phyloP scores from a whole-genome alignment of 192 early-diverging fungal genomes.

The Gonapodya prolifera region DNA sequence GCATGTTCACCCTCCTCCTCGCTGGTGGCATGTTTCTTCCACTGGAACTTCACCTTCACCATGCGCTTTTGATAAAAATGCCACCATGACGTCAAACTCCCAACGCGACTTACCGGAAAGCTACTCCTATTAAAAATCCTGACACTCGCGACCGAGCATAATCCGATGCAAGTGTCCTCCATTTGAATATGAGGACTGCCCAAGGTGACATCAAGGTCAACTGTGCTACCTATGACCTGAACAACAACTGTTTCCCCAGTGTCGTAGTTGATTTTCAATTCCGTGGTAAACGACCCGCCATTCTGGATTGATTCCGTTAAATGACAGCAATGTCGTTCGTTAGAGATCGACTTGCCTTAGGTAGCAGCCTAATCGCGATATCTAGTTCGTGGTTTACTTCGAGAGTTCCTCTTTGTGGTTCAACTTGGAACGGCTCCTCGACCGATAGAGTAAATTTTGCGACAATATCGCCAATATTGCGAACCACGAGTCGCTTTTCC shows the following conservation, averaged over 20 bases:
- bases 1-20: constrained; percentile 28
- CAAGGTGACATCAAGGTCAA: constrained; percentile 35
- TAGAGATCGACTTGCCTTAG: constrained; percentile 22
- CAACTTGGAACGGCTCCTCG: constrained; percentile 22
- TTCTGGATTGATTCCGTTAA: constrained; percentile 10
- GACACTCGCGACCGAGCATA: constrained; percentile 27
- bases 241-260: constrained; percentile 31
- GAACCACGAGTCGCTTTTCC: constrained; percentile 26
- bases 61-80: constrained; percentile 1
- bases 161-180: constrained; percentile 38
- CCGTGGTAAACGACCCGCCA: constrained; percentile 24
- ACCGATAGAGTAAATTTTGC: constrained; percentile 30
- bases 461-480: constrained; percentile 39
- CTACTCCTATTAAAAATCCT: constrained; percentile 34
- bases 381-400: constrained; percentile 29
- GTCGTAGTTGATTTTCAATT: constrained; percentile 29
- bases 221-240: constrained; percentile 23
- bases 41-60: constrained; percentile 28
- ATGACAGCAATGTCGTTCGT: not conserved
- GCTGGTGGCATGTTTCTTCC: constrained; percentile 35
- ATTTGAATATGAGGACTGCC: constrained; percentile 30
- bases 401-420: constrained; percentile 23
- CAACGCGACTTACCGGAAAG: constrained; percentile 23
- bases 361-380: constrained; percentile 28
- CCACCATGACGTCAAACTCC: constrained; percentile 1